Conservation (phyloP, 768 basidiomycete genomes). For the Russula sp. region DNA sequence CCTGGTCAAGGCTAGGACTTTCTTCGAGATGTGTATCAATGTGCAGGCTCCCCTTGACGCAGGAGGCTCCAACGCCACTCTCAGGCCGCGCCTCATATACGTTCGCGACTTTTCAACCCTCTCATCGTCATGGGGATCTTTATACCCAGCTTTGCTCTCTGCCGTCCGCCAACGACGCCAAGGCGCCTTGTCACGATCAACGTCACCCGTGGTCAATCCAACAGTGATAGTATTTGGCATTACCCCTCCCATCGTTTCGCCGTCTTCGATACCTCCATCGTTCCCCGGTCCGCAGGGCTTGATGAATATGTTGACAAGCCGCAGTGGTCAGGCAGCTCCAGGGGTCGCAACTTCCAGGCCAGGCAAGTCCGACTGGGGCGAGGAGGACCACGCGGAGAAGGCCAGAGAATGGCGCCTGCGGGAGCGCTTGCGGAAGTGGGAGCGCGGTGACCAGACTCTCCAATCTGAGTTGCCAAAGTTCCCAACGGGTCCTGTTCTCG, state of each 20-base stretch:
- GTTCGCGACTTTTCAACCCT: conserved; percentile 78
- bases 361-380: conserved; percentile 52
- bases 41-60: conserved; percentile 33
- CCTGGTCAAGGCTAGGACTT: conserved; percentile 47
- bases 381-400: conserved; percentile 58
- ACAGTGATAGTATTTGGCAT: conserved; percentile 86
- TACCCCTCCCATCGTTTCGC: conserved; percentile 65
- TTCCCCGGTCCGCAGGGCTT: conserved; percentile 32
- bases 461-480: conserved; percentile 60
- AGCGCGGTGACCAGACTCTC: conserved; percentile 52
- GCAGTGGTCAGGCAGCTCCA: conserved; percentile 33
- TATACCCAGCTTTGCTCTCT: conserved; percentile 77
- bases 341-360: conserved; percentile 32
- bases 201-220: conserved; percentile 58
- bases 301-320: conserved; percentile 43
- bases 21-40: conserved; percentile 77
- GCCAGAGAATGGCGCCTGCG: conserved; percentile 68
- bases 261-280: conserved; percentile 30
- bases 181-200: conserved; percentile 52
- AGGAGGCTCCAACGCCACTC: conserved; percentile 18
- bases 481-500: conserved; percentile 33
- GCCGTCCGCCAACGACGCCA: conserved; percentile 74
- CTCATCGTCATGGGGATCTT: conserved; percentile 59
- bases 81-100: conserved; percentile 70
- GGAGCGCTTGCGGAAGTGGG: conserved; percentile 70